These are phyloP conservation scores for Tricholoma furcatifolium DNA, from an alignment of 768 basidiomycete genomes.

Conservation along the genomic window DNA sequence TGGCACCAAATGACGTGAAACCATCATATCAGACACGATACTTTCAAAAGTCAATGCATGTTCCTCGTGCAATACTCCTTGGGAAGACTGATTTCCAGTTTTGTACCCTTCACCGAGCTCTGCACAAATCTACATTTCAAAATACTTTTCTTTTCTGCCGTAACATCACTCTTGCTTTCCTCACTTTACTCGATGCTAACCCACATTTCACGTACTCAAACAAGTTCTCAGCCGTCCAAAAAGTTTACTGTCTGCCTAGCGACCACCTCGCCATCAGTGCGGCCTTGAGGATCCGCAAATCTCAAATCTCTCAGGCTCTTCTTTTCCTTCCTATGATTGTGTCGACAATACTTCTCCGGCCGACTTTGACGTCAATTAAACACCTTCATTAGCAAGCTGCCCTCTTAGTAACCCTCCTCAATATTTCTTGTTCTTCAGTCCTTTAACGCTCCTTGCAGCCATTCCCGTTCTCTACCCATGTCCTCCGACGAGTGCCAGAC, in stretches of 20 bases:
- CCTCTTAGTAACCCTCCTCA: conserved; percentile 30
- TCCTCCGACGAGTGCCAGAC: conserved; percentile 20
- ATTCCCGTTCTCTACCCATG: conserved; percentile 32
- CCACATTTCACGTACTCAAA: not conserved
- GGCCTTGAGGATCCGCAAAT: conserved; percentile 43
- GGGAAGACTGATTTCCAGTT: conserved; percentile 12
- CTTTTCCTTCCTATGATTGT: conserved; percentile 30
- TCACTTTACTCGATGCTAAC: not conserved
- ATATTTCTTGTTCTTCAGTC: conserved; percentile 22
- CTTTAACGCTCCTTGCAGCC: conserved; percentile 34
- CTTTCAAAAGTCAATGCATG: conserved; percentile 10
- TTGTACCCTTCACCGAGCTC: not conserved
- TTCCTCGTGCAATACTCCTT: conserved; percentile 15
- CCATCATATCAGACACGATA: conserved; percentile 18
- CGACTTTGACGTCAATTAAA: conserved; percentile 46
- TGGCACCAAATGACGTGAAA: conserved; percentile 19
- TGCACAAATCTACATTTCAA: not conserved
- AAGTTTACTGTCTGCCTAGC: conserved; percentile 36
- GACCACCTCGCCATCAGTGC: conserved; percentile 36
- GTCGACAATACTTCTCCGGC: conserved; percentile 30
- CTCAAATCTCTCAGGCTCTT: conserved; percentile 33
- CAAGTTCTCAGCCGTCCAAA: conserved; percentile 16
- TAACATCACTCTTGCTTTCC: not conserved
- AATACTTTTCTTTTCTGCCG: conserved; percentile 3
- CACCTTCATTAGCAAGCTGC: conserved; percentile 34